A percentile compares a stretch with the other conserved stretches of the same genome.
These are phyloP conservation scores for Neopestalotiopsis clavispora DNA, from an alignment of 2,329 filamentous ascomycete genomes.

Conservation along the genomic window DNA sequence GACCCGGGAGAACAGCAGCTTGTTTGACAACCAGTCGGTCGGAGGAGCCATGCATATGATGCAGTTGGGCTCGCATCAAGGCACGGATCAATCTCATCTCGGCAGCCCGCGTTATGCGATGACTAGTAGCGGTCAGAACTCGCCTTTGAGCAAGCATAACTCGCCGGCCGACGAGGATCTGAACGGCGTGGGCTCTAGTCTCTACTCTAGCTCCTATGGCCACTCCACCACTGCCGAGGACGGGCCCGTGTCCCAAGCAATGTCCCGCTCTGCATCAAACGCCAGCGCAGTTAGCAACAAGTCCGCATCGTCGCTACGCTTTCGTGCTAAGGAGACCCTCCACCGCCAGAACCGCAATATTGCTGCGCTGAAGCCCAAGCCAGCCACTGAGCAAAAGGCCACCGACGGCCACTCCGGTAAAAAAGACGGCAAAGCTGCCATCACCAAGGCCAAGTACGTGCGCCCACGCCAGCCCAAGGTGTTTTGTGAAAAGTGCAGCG, in stretches of 20 bases:
- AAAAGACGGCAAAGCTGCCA: conserved; percentile 49
- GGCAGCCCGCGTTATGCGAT: conserved; percentile 27
- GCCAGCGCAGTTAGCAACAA: conserved; percentile 46
- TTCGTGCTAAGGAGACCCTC: conserved; percentile 53
- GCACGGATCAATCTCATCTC: conserved; percentile 27
- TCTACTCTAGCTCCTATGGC: conserved; percentile 37
- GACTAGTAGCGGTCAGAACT: conserved; percentile 29
- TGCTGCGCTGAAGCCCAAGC: conserved; percentile 51
- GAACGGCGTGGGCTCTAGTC: conserved; percentile 43
- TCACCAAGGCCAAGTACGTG: conserved; percentile 50
- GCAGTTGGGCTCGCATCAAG: conserved; percentile 37
- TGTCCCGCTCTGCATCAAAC: conserved; percentile 56
- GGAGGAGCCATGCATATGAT: conserved; percentile 38
- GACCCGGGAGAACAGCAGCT: conserved; percentile 39
- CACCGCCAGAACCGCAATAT: conserved; percentile 48
- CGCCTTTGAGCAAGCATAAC: conserved; percentile 31
- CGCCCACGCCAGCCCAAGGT: conserved; percentile 75
- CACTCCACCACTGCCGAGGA: conserved; percentile 34
- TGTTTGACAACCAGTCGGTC: conserved; percentile 34
- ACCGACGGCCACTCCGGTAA: conserved; percentile 31
- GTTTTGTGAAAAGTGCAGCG: conserved; percentile 71
- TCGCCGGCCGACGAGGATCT: conserved; percentile 32
- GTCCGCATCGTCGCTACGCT: conserved; percentile 51
- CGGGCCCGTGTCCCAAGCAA: conserved; percentile 39
- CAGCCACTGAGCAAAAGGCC: conserved; percentile 35